Base-by-base conservation (phyloP, 441 rosid species). In the Jatropha multifida region DNA sequence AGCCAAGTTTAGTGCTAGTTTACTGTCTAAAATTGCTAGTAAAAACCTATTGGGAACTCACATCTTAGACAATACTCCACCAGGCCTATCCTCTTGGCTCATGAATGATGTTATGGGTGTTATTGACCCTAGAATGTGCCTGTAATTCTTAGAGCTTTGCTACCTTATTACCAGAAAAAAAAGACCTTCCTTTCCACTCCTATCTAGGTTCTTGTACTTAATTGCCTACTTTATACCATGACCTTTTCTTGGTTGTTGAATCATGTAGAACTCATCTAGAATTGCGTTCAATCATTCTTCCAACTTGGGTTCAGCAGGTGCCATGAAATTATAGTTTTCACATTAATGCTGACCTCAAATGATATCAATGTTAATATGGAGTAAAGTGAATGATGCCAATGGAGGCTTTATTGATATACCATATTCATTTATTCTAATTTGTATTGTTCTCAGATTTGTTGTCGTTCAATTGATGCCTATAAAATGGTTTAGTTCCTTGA, bases 401-500 rank as follows among this genome's bases (percentile, higher is more conserved):
- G 37, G n/a, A 56, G 9, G 59, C 23, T 55, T 15, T 42, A 62
- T 62, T 14, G 41, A 6, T 37, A n/a, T 48, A 48, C 7, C 62
- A 42, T 46, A 37, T 55, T 17, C 4, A 32, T 63, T 14, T 52
- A 38, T 63, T 46, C 40, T 40, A 49, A 42, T 44, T 76, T 40
- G 42, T 32, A 38, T 40, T 11, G 20, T 76, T 64, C 40, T 63
- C 66, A 54, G 10, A 23, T 13, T 12, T 10, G 51, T 18, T 41
- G 7, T 42, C n/a, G 18, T 65, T 18, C 17, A 15, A 42, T 17
- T 42, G 27, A 56, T 66, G 69, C 15, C 38, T 23, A 23, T 18
- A 65, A 12, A 74, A 20, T 65, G 40, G 15, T 74, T 58, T 56
- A 38, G 37, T 26, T 44, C 13, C 32, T 44, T 68, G 68, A 32